Conservation (phyloP, 1,284 basidiomycete genomes). For the Cryptococcus sp. region DNA sequence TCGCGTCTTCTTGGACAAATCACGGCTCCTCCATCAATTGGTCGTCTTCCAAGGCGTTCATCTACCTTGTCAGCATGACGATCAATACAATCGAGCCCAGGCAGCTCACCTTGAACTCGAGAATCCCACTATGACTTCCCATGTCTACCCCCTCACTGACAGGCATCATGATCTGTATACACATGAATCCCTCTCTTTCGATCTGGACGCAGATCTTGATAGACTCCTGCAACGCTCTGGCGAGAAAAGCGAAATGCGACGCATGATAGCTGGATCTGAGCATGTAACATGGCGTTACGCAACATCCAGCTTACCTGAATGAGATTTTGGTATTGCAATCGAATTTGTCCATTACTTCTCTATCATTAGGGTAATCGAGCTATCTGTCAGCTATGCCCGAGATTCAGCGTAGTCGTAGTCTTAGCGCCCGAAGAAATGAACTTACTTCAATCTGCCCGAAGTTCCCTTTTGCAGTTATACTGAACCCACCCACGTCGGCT, state of each 20-base stretch:
- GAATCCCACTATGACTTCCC: conserved; percentile 58
- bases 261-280: conserved; percentile 65
- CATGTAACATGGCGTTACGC: not conserved
- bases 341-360: conserved; percentile 80
- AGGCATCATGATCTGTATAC: conserved; percentile 82
- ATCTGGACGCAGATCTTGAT: conserved; percentile 82
- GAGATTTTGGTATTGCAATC: conserved; percentile 66
- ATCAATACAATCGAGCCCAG: not conserved
- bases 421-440: not conserved
- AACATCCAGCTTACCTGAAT: conserved; percentile 59
- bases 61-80: conserved; percentile 14
- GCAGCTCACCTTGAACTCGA: conserved; percentile 72
- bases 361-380: conserved; percentile 91
- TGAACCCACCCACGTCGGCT: conserved; percentile 57
- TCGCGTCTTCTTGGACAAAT: not conserved
- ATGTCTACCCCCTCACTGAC: conserved; percentile 43
- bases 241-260: conserved; percentile 62
- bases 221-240: conserved; percentile 70
- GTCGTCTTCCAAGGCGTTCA: conserved; percentile 41
- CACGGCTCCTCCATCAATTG: conserved; percentile 5
- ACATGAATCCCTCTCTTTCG: conserved; percentile 70
- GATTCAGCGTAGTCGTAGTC: too few relatives aligned
- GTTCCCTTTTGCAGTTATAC: conserved; percentile 70
- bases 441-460: conserved; percentile 77
- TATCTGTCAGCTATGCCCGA: conserved; percentile 40